Conservation (phyloP, 345 rosid genomes). For the Citropsis articulata region DNA sequence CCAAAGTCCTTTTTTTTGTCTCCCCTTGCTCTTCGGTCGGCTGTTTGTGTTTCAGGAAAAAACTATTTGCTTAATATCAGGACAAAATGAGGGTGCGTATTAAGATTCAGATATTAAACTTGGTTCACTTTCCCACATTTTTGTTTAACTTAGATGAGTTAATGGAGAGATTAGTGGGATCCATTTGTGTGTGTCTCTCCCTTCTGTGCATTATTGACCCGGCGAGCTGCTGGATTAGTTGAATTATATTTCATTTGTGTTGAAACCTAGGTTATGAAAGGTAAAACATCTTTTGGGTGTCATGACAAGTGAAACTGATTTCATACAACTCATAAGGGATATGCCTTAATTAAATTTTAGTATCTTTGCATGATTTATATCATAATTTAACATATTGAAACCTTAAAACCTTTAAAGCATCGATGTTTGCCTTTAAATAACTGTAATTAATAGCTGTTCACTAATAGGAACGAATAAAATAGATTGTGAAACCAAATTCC, state of each 20-base stretch:
- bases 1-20: neutral
- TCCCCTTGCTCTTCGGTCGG: too few species aligned
- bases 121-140: neutral
- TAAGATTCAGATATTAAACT: neutral
- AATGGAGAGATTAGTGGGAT: too few species aligned
- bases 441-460: neutral
- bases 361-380: neutral
- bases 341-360: neutral
- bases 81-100: neutral
- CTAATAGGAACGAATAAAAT: neutral
- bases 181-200: neutral
- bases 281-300: neutral
- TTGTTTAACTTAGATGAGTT: neutral
- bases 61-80: neutral
- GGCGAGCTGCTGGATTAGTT: neutral
- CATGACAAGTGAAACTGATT: neutral
- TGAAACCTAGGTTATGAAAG: neutral
- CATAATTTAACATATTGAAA: neutral
- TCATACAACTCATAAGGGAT: neutral
- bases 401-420: neutral
- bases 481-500: neutral
- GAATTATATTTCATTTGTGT: neutral
- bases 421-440: neutral
- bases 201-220: neutral
- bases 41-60: neutral